phyloP scores from a whole-genome alignment of 805 yeast species.

The Saturnispora diversa region DNA sequence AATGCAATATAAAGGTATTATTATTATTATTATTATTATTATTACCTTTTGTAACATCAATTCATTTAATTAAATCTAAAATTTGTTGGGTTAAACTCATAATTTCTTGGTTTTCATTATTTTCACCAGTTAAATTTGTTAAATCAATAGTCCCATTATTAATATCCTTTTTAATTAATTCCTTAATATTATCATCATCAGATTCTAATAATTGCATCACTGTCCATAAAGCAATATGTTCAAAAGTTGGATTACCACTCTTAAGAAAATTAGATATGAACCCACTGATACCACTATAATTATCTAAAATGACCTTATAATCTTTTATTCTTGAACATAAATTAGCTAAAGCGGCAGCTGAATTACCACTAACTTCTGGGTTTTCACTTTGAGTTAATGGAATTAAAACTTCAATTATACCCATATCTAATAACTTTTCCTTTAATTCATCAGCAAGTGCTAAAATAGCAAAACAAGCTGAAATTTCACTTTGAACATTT shows the following conservation, averaged over 20 bases:
- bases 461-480: constrained; percentile 94
- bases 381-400: constrained; percentile 84
- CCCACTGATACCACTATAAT: constrained; percentile 88
- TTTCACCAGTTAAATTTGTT: constrained; percentile 29
- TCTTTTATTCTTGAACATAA: constrained; percentile 84
- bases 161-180: constrained; percentile 28
- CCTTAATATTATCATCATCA: constrained; percentile 55
- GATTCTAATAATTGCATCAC: constrained; percentile 87
- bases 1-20: too few species aligned
- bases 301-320: constrained; percentile 66
- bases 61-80: constrained; percentile 27
- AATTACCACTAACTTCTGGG: constrained; percentile 95
- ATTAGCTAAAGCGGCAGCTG: constrained; percentile 97
- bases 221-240: constrained; percentile 97
- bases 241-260: constrained; percentile 86
- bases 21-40: too few species aligned
- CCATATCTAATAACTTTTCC: constrained; percentile 71
- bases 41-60: too few species aligned
- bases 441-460: constrained; percentile 95
- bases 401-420: constrained; percentile 77
- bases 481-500: constrained; percentile 89
- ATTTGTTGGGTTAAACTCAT: constrained; percentile 32
- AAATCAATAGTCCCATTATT: constrained; percentile 28
- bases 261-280: constrained; percentile 74
- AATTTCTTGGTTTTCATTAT: constrained; percentile 32